These are phyloP conservation scores for Acanthamoeba castellanii DNA, from an alignment of 208 protist genomes.

Conservation along the genomic window DNA sequence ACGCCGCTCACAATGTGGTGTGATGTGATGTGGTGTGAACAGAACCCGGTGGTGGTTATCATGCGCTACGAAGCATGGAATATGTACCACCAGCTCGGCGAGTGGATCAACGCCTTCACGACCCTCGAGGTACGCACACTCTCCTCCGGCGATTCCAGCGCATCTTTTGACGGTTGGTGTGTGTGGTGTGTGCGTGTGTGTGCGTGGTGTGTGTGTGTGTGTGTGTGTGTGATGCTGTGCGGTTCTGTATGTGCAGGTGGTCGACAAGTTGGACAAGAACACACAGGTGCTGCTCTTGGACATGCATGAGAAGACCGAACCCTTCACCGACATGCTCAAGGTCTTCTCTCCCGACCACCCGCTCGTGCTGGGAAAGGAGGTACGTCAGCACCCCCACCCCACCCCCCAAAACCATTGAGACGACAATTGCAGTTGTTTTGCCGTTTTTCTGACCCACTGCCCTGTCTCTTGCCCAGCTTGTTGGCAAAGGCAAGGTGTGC, in stretches of 20 bases:
- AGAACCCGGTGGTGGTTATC: conserved; percentile 10
- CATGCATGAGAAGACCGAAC: conserved; percentile 16
- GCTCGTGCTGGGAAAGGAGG: not conserved
- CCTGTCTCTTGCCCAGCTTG: not conserved
- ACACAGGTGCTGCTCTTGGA: conserved; percentile 31
- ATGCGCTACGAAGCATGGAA: conserved; percentile 46
- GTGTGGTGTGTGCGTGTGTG: not conserved
- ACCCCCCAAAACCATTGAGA: too few species aligned
- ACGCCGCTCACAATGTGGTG: too few species aligned
- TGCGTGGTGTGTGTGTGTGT: not conserved
- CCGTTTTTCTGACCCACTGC: not conserved
- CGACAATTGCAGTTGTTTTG: too few species aligned
- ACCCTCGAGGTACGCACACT: not conserved
- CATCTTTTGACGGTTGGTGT: not conserved
- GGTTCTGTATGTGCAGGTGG: not conserved
- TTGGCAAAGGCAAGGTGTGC: conserved; percentile 7
- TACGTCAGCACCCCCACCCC: not conserved
- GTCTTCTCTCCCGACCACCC: not conserved
- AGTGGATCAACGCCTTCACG: conserved; percentile 56
- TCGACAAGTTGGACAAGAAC: conserved; percentile 8
- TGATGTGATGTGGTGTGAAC: not conserved
- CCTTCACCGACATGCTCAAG: conserved; percentile 13
- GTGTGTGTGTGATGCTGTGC: not conserved
- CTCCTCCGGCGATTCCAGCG: not conserved
- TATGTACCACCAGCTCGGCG: conserved; percentile 36